Base-by-base conservation (phyloP, 169 alveolate genomes). In the Plasmodium knowlesi region DNA sequence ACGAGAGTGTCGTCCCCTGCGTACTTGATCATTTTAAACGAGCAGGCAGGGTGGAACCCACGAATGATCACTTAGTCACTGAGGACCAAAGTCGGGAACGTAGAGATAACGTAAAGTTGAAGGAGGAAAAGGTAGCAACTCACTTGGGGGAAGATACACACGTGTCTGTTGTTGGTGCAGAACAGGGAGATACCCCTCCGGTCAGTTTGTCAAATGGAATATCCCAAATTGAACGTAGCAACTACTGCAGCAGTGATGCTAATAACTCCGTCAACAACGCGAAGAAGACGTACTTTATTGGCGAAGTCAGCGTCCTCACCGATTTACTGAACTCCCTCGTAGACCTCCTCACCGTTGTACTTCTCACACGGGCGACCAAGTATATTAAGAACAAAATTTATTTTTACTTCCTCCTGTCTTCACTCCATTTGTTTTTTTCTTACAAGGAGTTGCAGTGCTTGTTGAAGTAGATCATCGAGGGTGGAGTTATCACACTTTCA, bases 401-500 rank as follows among this genome's bases (percentile, higher is more conserved):
- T 39, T 89, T 89, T 73, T 89, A 89, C 57, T 28, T 89, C 32
- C 19, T 81, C 4, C 46, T 89, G 70, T 89, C 94, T 4, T 41
- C 83, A 41, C 28, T 79, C 25, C 94, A 89, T 89, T 79, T 89
- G 30, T 89, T 89, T 46, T 78, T 89, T 39, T 89, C 91, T 12
- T 89, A 89, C 83, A 89, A 79, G 50, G 94, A 89, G 41, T 67
- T 89, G 39, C 84, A 89, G 25, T 67, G 72, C 82, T 89, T 89
- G 54, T 39, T 89, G 73, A 50, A 37, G 34, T 41, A 80, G 57
- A 22, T 16, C 53, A 41, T 53, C 57, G 8, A n/a, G 30, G 22
- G 14, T 3, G 12, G 67, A 78, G 28, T 25, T 19, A 79, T 28
- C 22, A 22, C 19, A 25, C 76, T 54, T 53, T 16, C 28, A 28